These are phyloP conservation scores for Xanthoconium purpureum DNA, from an alignment of 768 basidiomycete genomes.

Conservation along the genomic window DNA sequence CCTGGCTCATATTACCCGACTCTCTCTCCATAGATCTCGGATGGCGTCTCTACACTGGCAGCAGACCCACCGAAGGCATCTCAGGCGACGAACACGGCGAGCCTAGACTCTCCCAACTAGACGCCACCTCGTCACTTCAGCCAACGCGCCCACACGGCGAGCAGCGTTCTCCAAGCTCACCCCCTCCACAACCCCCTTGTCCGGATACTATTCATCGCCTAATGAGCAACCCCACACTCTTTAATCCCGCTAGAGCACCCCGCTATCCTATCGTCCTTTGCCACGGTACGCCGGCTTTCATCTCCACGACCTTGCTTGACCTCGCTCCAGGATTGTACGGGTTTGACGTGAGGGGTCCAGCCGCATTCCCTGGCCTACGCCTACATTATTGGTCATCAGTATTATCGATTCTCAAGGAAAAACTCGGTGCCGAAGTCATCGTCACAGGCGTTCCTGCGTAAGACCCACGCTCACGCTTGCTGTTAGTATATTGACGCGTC, in stretches of 20 bases:
- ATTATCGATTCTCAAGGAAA: slow-evolving; percentile 71
- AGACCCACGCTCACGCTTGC: slow-evolving; percentile 25
- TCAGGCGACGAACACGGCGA: not conserved
- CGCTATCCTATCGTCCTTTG: slow-evolving; percentile 93
- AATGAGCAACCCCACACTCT: slow-evolving; percentile 73
- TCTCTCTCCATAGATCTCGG: not conserved
- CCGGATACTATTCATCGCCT: slow-evolving; percentile 57
- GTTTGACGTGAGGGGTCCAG: slow-evolving; percentile 86
- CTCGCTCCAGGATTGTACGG: slow-evolving; percentile 76
- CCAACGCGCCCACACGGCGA: slow-evolving; percentile 13
- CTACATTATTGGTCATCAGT: slow-evolving; percentile 96
- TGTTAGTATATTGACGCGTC: not conserved
- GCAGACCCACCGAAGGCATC: not conserved
- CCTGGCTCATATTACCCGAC: slow-evolving; percentile 13
- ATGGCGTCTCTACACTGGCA: not conserved
- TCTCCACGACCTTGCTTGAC: not conserved
- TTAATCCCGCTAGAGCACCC: slow-evolving; percentile 73
- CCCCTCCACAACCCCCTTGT: not conserved
- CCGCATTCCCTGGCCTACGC: slow-evolving; percentile 75
- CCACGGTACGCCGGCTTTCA: slow-evolving; percentile 59
- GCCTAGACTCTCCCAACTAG: not conserved
- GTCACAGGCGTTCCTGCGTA: slow-evolving; percentile 93
- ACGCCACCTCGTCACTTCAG: not conserved
- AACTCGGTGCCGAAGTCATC: slow-evolving; percentile 89
- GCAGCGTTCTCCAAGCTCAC: not conserved